Percentiles rank a stretch among this genome's conserved stretches.
phyloP scores from a whole-genome alignment of 2,329 filamentous ascomycete genomes.

The Clarireedia paspali region DNA sequence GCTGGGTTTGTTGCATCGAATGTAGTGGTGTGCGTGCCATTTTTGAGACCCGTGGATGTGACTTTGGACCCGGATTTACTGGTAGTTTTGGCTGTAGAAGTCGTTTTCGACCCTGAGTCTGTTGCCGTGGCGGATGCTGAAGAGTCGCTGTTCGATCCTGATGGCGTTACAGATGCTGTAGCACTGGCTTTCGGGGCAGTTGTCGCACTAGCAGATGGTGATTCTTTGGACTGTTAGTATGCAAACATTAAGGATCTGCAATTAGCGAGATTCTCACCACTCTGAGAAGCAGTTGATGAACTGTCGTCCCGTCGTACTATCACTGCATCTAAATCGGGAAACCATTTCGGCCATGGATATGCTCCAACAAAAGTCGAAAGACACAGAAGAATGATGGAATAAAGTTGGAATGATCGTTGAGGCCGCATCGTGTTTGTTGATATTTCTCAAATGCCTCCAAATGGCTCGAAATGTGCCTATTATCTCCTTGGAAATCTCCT shows the following conservation, averaged over 20 bases:
- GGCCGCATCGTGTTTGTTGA: constrained; percentile 41
- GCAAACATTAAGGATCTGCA: not conserved
- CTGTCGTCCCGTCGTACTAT: constrained; percentile 40
- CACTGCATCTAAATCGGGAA: constrained; percentile 45
- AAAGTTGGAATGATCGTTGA: constrained; percentile 37
- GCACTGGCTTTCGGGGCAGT: not conserved
- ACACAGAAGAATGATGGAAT: constrained; percentile 44
- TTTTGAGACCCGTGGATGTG: constrained; percentile 1
- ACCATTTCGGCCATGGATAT: constrained; percentile 49
- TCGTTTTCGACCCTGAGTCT: not conserved
- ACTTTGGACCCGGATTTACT: not conserved
- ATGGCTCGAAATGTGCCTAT: not conserved
- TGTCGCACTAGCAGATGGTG: not conserved
- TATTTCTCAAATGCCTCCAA: not conserved
- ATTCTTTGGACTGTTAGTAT: not conserved
- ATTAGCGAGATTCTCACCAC: not conserved
- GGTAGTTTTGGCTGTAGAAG: not conserved
- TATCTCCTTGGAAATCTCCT: not conserved
- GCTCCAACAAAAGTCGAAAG: constrained; percentile 37
- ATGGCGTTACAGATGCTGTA: not conserved
- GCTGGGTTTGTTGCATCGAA: constrained; percentile 40
- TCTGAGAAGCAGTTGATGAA: constrained; percentile 10
- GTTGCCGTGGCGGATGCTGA: not conserved
- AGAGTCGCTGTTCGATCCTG: not conserved
- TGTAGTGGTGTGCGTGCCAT: constrained; percentile 15